Evolutionary conservation across 352 stramenopile genomes (phyloP), one percentile per base, ranked within the genome.

Genomic region (Lagenidium giganteum): DNA sequence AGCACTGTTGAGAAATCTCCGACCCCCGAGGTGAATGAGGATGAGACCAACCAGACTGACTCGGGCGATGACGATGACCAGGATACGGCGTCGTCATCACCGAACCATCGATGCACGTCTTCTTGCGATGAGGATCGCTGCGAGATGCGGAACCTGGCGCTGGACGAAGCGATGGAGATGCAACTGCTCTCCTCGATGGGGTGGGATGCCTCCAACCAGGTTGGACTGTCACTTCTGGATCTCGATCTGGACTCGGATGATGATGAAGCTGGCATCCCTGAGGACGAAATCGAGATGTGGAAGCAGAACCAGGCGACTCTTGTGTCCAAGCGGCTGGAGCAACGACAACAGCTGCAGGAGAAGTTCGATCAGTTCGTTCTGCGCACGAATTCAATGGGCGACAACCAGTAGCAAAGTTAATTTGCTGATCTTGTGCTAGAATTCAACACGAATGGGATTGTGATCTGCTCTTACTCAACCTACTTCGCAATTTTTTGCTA

Each of bases 271-370:
- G 74, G 77, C 23, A 93, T 93, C 40, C 77, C 81, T 1, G 77
- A 91, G 61, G 74, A 87, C 42, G 81, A 93, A 43, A 90, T 93
- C 43, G 70, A 71, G 33, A 87, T 87, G 28, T 93, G 81, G 81
- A 88, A 93, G 57, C 70, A 83, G 35, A 93, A 93, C 52, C 75
- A 67, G 34, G 71, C 76, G 9, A 75, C 51, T 41, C 67, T 93
- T 28, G 78, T 84, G 44, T 66, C 74, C 26, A 84, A 85, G 60
- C 76, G 81, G 23, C 63, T 85, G 47, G 81, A 73, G 8, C 78
- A 93, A 44, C 76, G 81, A 20, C 78, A 90, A 61, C 86, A 87
- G 57, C 58, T 93, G 20, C 81, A 91, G 53, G 73, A 93, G 54
- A 77, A 81, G 42, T 93, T 93, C 43, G 72, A 93, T 51, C 73